Evolutionary conservation across 208 protist genomes (phyloP), one percentile per base, ranked within the genome.

Genomic region (Leishmania guyanensis): DNA sequence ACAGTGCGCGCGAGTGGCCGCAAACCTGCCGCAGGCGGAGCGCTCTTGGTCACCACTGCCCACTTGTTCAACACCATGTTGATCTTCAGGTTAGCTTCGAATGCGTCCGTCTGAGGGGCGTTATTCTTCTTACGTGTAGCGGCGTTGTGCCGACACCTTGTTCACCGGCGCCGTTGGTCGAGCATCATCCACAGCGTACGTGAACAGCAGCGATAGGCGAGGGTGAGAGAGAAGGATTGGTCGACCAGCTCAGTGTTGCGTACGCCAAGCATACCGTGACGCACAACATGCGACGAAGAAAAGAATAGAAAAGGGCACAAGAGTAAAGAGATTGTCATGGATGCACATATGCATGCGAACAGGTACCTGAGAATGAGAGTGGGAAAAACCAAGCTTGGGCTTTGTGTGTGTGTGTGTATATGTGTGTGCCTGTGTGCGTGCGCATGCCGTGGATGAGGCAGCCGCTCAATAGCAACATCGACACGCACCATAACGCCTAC

Each of bases 21-120:
- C 26, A 96, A 86, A 14, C 93, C 93, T 16, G 85, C 84, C 46
- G 89, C 76, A 3, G 94, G 93, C 5, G 92, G 90, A 0, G 93
- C 92, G 70, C 88, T 90, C 80, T 90, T 94, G 66, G 84, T 96
- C 68, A 97, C 92, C 17, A 94, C 94, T 5, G 94, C 94, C 93
- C 94, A 97, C 88, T 97, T 97, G 84, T 95, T 86, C n/a, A 97
- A 81, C 53, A 96, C 93, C 93, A 96, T 95, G 39, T 58, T 65
- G 64, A 22, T 48, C 17, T 26, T 4, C 14, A 16, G 26, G 17
- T 5, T 33, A 48, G 46, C 17, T 20, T 50, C 56, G 33, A 46
- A 16, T 29, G 14, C 3, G 2, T 48, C 39, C 4, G 36, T 29
- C 22, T 20, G 65, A 43, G 39, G 66, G 22, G 39, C 5, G 3